Conservation (phyloP, 1,284 basidiomycete genomes). For the Boletus semigastroideus region DNA sequence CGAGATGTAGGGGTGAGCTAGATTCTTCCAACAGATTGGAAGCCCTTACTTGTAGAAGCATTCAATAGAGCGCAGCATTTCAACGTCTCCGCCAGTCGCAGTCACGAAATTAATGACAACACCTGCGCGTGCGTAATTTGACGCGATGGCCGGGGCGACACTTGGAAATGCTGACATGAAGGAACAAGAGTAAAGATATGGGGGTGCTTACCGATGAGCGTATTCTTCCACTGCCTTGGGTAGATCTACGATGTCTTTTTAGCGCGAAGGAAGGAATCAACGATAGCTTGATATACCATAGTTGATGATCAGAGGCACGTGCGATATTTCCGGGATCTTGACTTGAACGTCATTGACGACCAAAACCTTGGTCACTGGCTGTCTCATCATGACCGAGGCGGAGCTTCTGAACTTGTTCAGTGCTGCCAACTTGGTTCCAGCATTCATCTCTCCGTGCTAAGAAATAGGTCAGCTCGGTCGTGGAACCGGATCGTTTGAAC, state of each 20-base stretch:
- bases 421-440: conserved; percentile 75
- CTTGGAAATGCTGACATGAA: conserved; percentile 36
- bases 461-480: conserved; percentile 8
- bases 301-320: conserved; percentile 90
- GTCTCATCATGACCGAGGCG: conserved; percentile 57
- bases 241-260: conserved; percentile 57
- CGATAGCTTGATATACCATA: conserved; percentile 56
- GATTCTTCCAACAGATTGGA: background rate
- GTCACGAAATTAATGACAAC: conserved; percentile 96
- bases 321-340: conserved; percentile 85
- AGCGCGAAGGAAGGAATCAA: conserved; percentile 1
- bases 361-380: conserved; percentile 67
- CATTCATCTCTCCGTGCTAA: conserved; percentile 86
- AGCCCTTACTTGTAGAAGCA: conserved; percentile 86
- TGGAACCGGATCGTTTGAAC: background rate
- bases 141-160: conserved; percentile 79
- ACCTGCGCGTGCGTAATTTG: conserved; percentile 78
- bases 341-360: conserved; percentile 91
- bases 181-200: background rate
- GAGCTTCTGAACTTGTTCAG: conserved; percentile 76
- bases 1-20: conserved; percentile 9
- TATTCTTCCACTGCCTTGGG: conserved; percentile 96
- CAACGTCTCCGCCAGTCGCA: conserved; percentile 93
- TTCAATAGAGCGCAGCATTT: conserved; percentile 96
- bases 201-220: conserved; percentile 71